Evolutionary conservation across 352 stramenopile genomes (phyloP).

Genomic region (Phytopythium oedochilum): DNA sequence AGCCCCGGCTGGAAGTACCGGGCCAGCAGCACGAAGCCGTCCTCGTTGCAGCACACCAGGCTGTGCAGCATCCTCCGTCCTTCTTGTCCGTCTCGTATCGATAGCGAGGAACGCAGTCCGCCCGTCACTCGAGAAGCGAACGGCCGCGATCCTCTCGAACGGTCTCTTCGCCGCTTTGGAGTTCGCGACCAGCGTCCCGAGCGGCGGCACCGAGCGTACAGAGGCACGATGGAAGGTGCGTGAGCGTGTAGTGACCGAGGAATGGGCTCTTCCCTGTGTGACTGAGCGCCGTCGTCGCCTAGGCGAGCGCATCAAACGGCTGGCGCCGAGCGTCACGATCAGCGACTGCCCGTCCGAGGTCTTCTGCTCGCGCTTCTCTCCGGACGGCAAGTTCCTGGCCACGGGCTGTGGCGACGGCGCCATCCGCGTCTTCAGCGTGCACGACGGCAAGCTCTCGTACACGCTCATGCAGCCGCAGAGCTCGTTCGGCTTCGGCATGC

Average conservation of each 20-base stretch:
- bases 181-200: neutral
- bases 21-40: conserved; percentile 59
- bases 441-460: conserved; percentile 76
- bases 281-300: too few relatives aligned
- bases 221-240: conserved; percentile 27
- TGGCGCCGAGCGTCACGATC: conserved; percentile 79
- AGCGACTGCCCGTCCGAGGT: conserved; percentile 86
- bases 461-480: conserved; percentile 73
- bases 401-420: conserved; percentile 83
- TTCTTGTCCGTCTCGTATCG: neutral
- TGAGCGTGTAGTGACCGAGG: too few relatives aligned
- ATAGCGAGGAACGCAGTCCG: too few relatives aligned
- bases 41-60: conserved; percentile 57
- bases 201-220: neutral
- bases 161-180: neutral
- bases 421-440: conserved; percentile 81
- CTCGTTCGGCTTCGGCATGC: conserved; percentile 72
- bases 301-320: conserved; percentile 49
- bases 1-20: conserved; percentile 54
- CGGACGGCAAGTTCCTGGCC: conserved; percentile 78
- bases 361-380: conserved; percentile 86
- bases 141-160: too few relatives aligned
- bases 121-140: neutral
- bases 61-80: conserved; percentile 75
- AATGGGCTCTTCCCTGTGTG: too few relatives aligned